Evolutionary conservation across 768 basidiomycete genomes (phyloP), one percentile per base, ranked within the genome.

Genomic region (Floccularia luteovirens): DNA sequence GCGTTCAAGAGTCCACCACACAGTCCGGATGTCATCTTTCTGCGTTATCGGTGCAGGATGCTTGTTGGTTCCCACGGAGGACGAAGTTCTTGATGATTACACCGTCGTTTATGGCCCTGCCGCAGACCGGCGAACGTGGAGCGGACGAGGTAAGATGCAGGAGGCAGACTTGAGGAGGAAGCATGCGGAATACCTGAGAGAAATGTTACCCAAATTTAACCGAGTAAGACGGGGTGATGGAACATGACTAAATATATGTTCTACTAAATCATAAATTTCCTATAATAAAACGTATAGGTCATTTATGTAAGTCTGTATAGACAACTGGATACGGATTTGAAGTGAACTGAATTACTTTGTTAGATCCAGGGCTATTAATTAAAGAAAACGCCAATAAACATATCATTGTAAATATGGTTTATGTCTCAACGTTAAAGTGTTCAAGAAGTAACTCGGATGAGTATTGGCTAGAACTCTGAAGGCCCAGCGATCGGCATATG

Each of bases 191-290:
- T 97, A 97, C 58, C 68, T 98, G 38, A 69, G 81, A 31, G 94
- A 97, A 57, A 91, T 91, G 81, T 52, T 91, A 31, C 88, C 87
- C 32, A 90, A 91, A 62, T 91, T 91, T 53, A 90, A 91, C 57
- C 63, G 88, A 36, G 53, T 89, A 42, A 62, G 83, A 41, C 63
- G 77, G 37, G 77, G 72, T 16, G 77, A 79, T 46, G 76, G 72
- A 23, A 60, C 64, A 38, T 76, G 51, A 30, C n/a, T 17, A 23
- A 24, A 7, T n/a, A n/a, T n/a, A n/a, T n/a, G n/a, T n/a, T n/a
- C n/a, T 30, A 30, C 27, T 30, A 10, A 30, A 10, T 30, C 14
- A 14, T 30, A 30, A 10, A 30, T 30, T 30, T 30, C 14, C 27
- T 8, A 30, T 10, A 10, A 14, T 10, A 30, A 30, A 10, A 10